These are phyloP conservation scores for Colletotrichum godetiae DNA, from an alignment of 2,329 filamentous ascomycete genomes.

Conservation along the genomic window DNA sequence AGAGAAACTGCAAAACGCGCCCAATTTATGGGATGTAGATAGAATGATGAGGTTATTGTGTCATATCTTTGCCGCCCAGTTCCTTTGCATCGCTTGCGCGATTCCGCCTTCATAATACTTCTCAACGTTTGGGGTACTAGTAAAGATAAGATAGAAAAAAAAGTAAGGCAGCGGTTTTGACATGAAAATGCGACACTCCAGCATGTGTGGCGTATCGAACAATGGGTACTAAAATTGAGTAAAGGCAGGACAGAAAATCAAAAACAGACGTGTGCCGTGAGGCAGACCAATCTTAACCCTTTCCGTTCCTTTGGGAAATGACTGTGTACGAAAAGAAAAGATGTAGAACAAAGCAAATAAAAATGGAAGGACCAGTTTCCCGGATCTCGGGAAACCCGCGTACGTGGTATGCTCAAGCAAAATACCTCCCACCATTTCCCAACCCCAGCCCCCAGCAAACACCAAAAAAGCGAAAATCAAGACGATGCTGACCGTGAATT, in stretches of 20 bases:
- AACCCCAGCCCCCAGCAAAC: constrained; percentile 11
- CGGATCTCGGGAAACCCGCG: neutral
- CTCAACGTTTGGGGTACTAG: constrained; percentile 24
- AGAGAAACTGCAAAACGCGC: neutral
- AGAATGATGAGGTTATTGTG: neutral
- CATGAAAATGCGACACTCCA: neutral
- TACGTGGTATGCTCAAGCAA: constrained; percentile 19
- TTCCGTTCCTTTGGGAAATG: constrained; percentile 34
- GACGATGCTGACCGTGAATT: constrained; percentile 19
- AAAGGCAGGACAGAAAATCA: constrained; percentile 34
- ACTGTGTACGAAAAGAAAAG: constrained; percentile 32
- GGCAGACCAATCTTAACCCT: constrained; percentile 49
- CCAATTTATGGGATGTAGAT: neutral
- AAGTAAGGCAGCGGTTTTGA: neutral
- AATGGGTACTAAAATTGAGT: constrained; percentile 5
- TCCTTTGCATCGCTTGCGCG: constrained; percentile 29
- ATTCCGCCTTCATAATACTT: constrained; percentile 19
- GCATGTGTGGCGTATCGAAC: neutral
- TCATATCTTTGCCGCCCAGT: constrained; percentile 26
- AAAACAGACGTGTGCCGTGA: constrained; percentile 47
- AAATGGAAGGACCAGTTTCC: constrained; percentile 14
- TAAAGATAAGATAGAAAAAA: neutral
- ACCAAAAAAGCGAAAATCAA: constrained; percentile 8
- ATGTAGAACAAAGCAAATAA: constrained; percentile 5
- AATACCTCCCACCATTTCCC: constrained; percentile 25